Percentiles rank a stretch among this genome's conserved stretches.
These are phyloP conservation scores for Sporothrix luriei DNA, from an alignment of 2,329 filamentous ascomycete species.

Conservation along the genomic window DNA sequence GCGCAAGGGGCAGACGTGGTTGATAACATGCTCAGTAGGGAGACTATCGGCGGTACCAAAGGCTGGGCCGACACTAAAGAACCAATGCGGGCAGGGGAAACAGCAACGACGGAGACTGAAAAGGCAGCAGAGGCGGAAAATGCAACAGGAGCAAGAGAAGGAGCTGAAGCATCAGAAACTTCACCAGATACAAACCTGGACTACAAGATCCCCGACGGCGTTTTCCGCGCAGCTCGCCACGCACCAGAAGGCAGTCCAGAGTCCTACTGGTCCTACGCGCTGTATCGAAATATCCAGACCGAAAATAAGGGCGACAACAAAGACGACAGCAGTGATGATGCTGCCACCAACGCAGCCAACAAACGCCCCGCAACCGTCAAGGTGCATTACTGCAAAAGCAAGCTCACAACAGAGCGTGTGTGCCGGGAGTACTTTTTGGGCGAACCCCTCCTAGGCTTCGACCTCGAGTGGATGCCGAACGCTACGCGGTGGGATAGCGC, in stretches of 20 bases:
- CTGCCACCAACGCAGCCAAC: no score
- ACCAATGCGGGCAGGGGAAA: not conserved
- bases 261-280: constrained; percentile 68
- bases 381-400: constrained; percentile 76
- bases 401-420: constrained; percentile 67
- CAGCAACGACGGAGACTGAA: not conserved
- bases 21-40: not conserved
- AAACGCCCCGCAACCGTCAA: constrained; percentile 48
- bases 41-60: not conserved
- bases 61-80: not conserved
- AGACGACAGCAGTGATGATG: not conserved
- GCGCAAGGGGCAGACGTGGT: not conserved
- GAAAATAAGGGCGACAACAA: constrained; percentile 40
- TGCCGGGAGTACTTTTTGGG: constrained; percentile 65
- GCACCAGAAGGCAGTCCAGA: constrained; percentile 49
- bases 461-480: constrained; percentile 77
- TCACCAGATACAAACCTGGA: constrained; percentile 47
- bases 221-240: constrained; percentile 53
- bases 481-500: constrained; percentile 52
- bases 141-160: constrained; percentile 25
- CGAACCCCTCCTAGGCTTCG: constrained; percentile 78
- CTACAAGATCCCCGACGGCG: constrained; percentile 52
- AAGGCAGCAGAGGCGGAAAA: not conserved
- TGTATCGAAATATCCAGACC: constrained; percentile 62
- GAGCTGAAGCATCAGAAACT: not conserved